Evolutionary conservation across 805 yeast genomes (phyloP).

Genomic region (Torulaspora microellipsoides): DNA sequence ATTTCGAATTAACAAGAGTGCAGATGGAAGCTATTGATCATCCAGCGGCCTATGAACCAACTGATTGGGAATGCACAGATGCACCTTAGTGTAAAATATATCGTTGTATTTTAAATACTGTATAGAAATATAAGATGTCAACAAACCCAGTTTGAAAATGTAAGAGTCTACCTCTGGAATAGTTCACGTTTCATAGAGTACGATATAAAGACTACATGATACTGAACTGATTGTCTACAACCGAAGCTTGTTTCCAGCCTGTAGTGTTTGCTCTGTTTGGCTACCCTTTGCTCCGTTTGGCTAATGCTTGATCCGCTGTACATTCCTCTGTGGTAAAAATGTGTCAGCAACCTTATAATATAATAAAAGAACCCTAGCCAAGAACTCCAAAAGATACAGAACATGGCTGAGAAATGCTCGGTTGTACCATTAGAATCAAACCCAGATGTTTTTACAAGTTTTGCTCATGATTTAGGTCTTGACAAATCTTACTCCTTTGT

Average conservation of each 20-base stretch:
- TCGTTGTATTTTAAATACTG: no score
- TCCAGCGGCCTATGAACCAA: slow-evolving; percentile 60
- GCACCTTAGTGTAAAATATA: slow-evolving; percentile 38
- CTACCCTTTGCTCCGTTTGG: no score
- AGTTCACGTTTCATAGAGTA: no score
- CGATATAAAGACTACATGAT: no score
- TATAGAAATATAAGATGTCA: no score
- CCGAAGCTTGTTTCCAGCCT: no score
- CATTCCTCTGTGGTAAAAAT: background rate
- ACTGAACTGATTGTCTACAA: no score
- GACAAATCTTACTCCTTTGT: slow-evolving; percentile 55
- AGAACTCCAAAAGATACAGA: no score
- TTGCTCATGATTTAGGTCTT: slow-evolving; percentile 67
- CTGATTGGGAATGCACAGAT: slow-evolving; percentile 72
- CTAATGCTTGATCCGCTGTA: no score
- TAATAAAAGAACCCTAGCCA: background rate
- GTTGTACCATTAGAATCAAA: slow-evolving; percentile 89
- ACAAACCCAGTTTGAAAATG: no score
- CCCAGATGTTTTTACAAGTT: slow-evolving; percentile 73
- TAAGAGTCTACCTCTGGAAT: no score
- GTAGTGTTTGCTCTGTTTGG: no score
- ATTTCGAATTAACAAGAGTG: slow-evolving; percentile 41
- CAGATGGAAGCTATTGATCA: slow-evolving; percentile 43
- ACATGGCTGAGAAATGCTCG: slow-evolving; percentile 24
- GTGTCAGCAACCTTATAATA: background rate